Conservation (phyloP, 371 early-diverging fungal species). For the Apophysomyces variabilis region DNA sequence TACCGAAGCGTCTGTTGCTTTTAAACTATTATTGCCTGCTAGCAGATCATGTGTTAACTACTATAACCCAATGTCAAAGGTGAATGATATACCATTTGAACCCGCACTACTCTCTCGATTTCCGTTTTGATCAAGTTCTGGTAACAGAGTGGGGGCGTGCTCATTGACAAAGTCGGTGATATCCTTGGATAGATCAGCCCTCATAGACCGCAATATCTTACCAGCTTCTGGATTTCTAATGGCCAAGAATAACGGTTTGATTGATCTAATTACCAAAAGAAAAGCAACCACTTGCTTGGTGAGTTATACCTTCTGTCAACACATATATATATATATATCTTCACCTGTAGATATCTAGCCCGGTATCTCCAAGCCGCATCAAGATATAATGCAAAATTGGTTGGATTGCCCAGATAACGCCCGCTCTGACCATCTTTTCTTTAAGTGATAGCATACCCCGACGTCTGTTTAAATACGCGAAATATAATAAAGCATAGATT, state of each 20-base stretch:
- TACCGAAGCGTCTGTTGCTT: too few relatives aligned
- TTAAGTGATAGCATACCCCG: slow-evolving; percentile 30
- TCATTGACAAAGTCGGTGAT: slow-evolving; percentile 34
- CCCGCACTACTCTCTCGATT: not conserved
- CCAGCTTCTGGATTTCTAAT: slow-evolving; percentile 57
- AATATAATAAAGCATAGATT: slow-evolving; percentile 61
- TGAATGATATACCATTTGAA: not conserved
- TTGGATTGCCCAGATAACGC: slow-evolving; percentile 58
- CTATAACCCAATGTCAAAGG: too few relatives aligned
- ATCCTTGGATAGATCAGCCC: slow-evolving; percentile 37
- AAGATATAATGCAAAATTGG: slow-evolving; percentile 81
- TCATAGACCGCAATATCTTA: slow-evolving; percentile 33
- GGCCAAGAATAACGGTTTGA: slow-evolving; percentile 84
- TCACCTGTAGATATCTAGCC: slow-evolving; percentile 82
- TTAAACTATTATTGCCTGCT: too few relatives aligned
- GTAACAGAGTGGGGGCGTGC: slow-evolving; percentile 18
- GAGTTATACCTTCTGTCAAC: not conserved
- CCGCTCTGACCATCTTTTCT: slow-evolving; percentile 35
- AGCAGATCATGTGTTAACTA: too few relatives aligned
- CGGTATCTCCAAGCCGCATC: slow-evolving; percentile 86
- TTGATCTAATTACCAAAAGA: slow-evolving; percentile 54
- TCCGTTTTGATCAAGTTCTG: slow-evolving; percentile 7
- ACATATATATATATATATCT: not conserved
- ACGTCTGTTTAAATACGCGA: slow-evolving; percentile 48
- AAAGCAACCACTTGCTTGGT: not conserved